Percentiles rank a stretch among this genome's conserved stretches.
Evolutionary conservation across 768 basidiomycete genomes (phyloP).

Genomic region (Agaricus sinodeliciosus): DNA sequence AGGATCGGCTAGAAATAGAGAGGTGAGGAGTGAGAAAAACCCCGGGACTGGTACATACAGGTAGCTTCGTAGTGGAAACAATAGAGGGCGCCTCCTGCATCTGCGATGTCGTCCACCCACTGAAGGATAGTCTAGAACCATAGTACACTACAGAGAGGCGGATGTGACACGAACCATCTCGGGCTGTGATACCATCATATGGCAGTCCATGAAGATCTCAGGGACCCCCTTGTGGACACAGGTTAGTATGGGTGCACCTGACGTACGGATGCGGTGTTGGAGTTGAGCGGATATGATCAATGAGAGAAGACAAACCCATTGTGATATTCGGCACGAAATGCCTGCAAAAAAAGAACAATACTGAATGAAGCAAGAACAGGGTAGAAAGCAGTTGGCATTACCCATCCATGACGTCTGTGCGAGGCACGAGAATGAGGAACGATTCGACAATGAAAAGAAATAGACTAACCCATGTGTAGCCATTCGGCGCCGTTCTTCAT

Average conservation of each 20-base stretch:
- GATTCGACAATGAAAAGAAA: background rate
- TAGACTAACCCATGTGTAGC: constrained; percentile 86
- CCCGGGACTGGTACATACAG: constrained; percentile 37
- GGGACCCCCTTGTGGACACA: constrained; percentile 84
- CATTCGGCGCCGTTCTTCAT: constrained; percentile 93
- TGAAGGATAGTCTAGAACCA: constrained; percentile 22
- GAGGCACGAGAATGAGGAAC: constrained; percentile 10
- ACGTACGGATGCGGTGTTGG: background rate
- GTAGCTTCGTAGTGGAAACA: constrained; percentile 97
- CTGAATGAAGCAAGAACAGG: background rate
- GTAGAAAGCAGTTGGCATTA: constrained; percentile 26
- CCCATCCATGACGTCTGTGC: constrained; percentile 96
- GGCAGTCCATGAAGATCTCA: constrained; percentile 98
- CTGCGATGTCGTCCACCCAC: constrained; percentile 97
- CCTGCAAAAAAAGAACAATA: constrained; percentile 33
- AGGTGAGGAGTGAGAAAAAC: too few species aligned
- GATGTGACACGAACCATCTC: constrained; percentile 52
- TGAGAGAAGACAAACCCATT: constrained; percentile 57
- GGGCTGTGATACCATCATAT: constrained; percentile 98
- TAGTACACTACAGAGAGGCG: background rate
- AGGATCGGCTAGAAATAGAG: constrained; percentile 47
- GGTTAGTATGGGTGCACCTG: constrained; percentile 84
- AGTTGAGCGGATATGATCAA: background rate
- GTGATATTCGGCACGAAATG: constrained; percentile 99
- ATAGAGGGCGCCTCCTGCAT: constrained; percentile 91